These are phyloP conservation scores for Fragilaria crotonensis DNA, from an alignment of 108 stramenopile genomes.

Conservation along the genomic window DNA sequence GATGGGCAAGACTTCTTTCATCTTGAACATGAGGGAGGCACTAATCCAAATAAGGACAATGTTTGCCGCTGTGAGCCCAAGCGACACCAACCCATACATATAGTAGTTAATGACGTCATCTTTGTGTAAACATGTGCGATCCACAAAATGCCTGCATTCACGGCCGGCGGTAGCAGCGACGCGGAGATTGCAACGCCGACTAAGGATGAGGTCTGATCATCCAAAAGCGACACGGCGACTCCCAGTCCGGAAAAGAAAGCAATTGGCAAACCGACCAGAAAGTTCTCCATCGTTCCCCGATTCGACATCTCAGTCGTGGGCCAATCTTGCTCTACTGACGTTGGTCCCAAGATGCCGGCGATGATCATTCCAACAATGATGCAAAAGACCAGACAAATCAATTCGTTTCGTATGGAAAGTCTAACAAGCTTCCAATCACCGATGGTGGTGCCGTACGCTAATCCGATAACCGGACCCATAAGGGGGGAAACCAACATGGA, in stretches of 20 bases:
- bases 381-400: constrained; percentile 55
- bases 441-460: constrained; percentile 66
- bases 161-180: constrained; percentile 80
- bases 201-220: constrained; percentile 65
- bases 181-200: constrained; percentile 88
- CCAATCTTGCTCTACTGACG: constrained; percentile 73
- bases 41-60: constrained; percentile 60
- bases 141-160: constrained; percentile 4
- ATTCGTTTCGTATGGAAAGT: constrained; percentile 40
- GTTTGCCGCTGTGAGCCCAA: constrained; percentile 61
- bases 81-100: constrained; percentile 20
- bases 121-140: neutral
- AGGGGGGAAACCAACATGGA: constrained; percentile 82
- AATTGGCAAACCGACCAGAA: constrained; percentile 59
- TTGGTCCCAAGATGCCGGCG: constrained; percentile 18
- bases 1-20: constrained; percentile 46
- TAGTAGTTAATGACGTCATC: constrained; percentile 5
- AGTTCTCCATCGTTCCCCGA: constrained; percentile 30
- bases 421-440: constrained; percentile 49
- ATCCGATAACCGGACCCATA: constrained; percentile 43
- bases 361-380: constrained; percentile 49
- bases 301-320: constrained; percentile 64
- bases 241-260: constrained; percentile 84
- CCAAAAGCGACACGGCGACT: constrained; percentile 72
- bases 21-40: constrained; percentile 48